Conservation (phyloP, 179 eudicot species). For the Monotropa hypopitys region DNA sequence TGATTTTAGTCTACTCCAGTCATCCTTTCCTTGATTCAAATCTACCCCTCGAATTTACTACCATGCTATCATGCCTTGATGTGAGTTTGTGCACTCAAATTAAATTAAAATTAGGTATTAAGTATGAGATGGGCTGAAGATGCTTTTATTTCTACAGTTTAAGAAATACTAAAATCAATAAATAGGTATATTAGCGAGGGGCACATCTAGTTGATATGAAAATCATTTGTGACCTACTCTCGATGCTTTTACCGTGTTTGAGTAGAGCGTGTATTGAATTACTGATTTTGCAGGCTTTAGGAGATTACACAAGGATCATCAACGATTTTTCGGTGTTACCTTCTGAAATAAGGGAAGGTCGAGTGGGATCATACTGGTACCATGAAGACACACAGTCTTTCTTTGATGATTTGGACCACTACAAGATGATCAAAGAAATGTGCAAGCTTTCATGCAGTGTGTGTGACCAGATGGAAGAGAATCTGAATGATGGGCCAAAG, state of each 20-base stretch:
- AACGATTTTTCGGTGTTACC: conserved; percentile 56
- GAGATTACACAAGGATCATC: conserved; percentile 64
- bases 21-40: too few species aligned
- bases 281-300: conserved; percentile 55
- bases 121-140: too few species aligned
- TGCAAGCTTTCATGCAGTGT: conserved; percentile 81
- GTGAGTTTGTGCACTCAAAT: too few species aligned
- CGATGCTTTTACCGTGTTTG: neutral
- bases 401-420: conserved; percentile 82
- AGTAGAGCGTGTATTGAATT: neutral
- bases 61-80: too few species aligned
- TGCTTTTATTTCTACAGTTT: neutral
- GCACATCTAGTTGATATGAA: neutral
- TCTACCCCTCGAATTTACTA: too few species aligned
- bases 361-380: conserved; percentile 64
- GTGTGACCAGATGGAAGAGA: conserved; percentile 59
- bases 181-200: neutral
- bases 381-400: conserved; percentile 77
- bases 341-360: conserved; percentile 51
- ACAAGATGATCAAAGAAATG: conserved; percentile 91
- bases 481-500: conserved; percentile 24
- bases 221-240: neutral
- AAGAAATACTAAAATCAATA: neutral
- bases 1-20: neutral
- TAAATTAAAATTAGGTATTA: too few species aligned